phyloP scores from a whole-genome alignment of 805 yeast species.

The Danielia oregonensis region DNA sequence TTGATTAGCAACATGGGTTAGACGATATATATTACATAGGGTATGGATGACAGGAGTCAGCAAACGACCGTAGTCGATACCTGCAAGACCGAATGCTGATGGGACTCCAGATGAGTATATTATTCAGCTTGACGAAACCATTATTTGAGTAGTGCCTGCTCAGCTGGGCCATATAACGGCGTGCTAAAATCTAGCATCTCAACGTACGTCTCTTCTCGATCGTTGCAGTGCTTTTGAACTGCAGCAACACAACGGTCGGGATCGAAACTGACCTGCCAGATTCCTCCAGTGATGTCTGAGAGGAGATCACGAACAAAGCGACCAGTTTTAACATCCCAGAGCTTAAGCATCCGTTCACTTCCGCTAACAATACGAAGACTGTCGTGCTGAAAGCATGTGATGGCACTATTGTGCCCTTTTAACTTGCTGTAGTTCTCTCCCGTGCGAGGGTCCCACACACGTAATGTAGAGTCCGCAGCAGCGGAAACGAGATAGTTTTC shows the following conservation, averaged over 20 bases:
- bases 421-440: constrained; percentile 64
- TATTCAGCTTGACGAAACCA: neutral
- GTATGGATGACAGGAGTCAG: neutral
- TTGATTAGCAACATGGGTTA: constrained; percentile 12
- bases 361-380: constrained; percentile 85
- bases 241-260: constrained; percentile 86
- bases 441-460: constrained; percentile 88
- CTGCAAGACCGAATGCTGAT: constrained; percentile 1
- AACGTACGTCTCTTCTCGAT: constrained; percentile 59
- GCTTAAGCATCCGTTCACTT: constrained; percentile 77
- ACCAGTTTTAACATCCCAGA: constrained; percentile 85
- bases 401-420: constrained; percentile 81
- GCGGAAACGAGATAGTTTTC: constrained; percentile 82
- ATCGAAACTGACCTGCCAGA: constrained; percentile 94
- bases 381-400: constrained; percentile 90
- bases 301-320: constrained; percentile 68
- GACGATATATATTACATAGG: neutral
- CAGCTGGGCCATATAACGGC: constrained; percentile 9
- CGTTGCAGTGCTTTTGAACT: constrained; percentile 56
- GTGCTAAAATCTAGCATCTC: constrained; percentile 80
- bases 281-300: constrained; percentile 72
- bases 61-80: neutral
- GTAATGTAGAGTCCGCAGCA: constrained; percentile 89
- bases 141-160: neutral
- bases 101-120: constrained; percentile 3